Evolutionary conservation across 2,329 filamentous ascomycete species (phyloP), one percentile per base, ranked within the genome.

Genomic region (Xylariaceae sp.): DNA sequence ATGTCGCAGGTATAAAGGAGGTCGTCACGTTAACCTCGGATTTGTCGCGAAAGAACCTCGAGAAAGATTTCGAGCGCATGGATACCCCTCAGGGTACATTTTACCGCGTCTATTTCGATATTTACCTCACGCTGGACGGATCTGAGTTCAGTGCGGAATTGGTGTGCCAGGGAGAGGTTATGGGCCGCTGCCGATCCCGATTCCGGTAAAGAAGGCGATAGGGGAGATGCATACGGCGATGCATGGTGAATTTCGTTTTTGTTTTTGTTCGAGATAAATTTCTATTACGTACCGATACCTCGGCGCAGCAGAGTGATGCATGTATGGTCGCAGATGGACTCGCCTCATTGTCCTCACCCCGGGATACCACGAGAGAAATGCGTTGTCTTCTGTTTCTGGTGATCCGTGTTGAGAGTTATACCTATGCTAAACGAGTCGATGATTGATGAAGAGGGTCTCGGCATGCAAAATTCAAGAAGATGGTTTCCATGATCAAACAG

Each of bases 61-160:
- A 99, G 76, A 97, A 97, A 77, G 94, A 99, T 75, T 99, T 99
- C 71, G 94, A 99, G 78, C 87, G 94, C 72, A 97, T 97, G 94
- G 94, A 97, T 74, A 97, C 94, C 1, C 92, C 94, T 4, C 93
- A 99, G 75, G 94, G 94, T 63, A 95, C 90, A 2, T 96, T 96
- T 75, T 96, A 96, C 80, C 87, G 91, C 64, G 86, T 88, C 63
- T 88, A 88, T 75, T 88, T 88, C 67, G 86, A 88, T 67, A 88
- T 88, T 66, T 95, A 96, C 75, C 85, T 99, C 65, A 97, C 94
- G 0, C 87, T 99, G 13, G 94, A 99, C 71, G 94, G 94, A 18
- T 96, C 90, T 55, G 94, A 99, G 74, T 97, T 99, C 80, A 97
- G 94, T 68, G 94, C 94, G 56, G 94, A 97, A 78, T 80, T 99